phyloP scores from a whole-genome alignment of 116 monocot genomes.

The Zostera marina region DNA sequence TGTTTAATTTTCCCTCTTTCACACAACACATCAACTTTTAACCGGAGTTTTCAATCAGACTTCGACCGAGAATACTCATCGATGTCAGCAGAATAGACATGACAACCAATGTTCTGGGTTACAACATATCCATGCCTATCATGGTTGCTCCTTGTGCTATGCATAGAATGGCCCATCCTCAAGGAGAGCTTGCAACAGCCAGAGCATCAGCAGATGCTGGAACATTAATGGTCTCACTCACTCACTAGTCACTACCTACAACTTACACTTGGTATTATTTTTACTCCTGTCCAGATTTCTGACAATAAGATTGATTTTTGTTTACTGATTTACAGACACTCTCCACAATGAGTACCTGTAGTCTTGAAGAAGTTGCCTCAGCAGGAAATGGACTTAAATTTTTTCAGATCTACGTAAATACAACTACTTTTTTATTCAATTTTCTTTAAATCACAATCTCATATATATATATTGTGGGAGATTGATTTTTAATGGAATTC shows the following conservation, averaged over 20 bases:
- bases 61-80: slow-evolving; percentile 65
- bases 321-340: slow-evolving; percentile 27
- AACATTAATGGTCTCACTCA: slow-evolving; percentile 93
- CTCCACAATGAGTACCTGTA: slow-evolving; percentile 75
- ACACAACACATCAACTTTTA: neutral
- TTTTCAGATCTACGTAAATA: slow-evolving; percentile 83
- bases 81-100: slow-evolving; percentile 71
- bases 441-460: neutral
- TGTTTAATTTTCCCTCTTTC: neutral
- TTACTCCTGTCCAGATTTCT: no score
- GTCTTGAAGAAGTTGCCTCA: slow-evolving; percentile 91
- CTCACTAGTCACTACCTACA: no score
- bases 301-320: no score
- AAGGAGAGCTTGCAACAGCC: slow-evolving; percentile 89
- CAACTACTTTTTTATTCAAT: neutral
- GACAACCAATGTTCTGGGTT: slow-evolving; percentile 60
- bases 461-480: no score
- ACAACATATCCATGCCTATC: slow-evolving; percentile 85
- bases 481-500: neutral
- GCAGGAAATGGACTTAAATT: slow-evolving; percentile 88
- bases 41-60: slow-evolving; percentile 23
- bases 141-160: slow-evolving; percentile 82
- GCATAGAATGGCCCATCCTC: slow-evolving; percentile 83
- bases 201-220: slow-evolving; percentile 86
- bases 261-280: no score